Percentiles rank a stretch among this genome's conserved stretches.
Conservation (phyloP, 345 rosid genomes). For the Bretschneidera sinensis region DNA sequence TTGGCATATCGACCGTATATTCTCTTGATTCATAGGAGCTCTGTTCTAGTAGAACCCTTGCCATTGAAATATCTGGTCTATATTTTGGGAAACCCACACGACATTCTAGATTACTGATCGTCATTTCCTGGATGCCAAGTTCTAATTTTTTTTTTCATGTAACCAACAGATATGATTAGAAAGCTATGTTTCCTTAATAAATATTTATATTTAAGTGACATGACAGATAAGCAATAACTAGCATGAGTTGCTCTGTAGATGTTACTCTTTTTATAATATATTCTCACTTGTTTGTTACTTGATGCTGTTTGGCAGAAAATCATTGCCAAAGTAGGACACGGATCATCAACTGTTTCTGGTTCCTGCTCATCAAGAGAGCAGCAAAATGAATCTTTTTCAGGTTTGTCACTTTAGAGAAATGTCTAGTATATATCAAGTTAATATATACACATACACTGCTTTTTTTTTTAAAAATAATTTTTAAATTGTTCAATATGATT, state of each 20-base stretch:
- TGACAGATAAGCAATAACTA: not conserved
- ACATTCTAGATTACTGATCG: too few relatives aligned
- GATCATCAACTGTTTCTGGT: conserved; percentile 38
- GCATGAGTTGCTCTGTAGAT: not conserved
- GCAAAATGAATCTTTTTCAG: conserved; percentile 41
- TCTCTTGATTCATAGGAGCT: conserved; percentile 9
- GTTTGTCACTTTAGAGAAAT: conserved; percentile 29
- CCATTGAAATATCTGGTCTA: not conserved
- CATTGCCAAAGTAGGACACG: conserved; percentile 23
- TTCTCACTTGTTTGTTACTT: not conserved
- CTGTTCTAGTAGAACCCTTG: conserved; percentile 6
- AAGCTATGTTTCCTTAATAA: too few relatives aligned
- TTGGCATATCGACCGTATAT: conserved; percentile 5
- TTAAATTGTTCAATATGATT: conserved; percentile 2
- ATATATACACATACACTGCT: not conserved
- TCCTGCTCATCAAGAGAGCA: conserved; percentile 45
- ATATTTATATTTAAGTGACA: not conserved
- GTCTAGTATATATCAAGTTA: not conserved
- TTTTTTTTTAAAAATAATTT: not conserved
- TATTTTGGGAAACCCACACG: too few relatives aligned
- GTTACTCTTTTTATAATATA: not conserved
- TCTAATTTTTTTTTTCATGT: too few relatives aligned
- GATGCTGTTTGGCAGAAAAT: conserved; percentile 29
- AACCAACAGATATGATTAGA: too few relatives aligned
- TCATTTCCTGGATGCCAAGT: too few relatives aligned